Conservation (phyloP, 139 green algal genomes). For the Coelastrella sp. region DNA sequence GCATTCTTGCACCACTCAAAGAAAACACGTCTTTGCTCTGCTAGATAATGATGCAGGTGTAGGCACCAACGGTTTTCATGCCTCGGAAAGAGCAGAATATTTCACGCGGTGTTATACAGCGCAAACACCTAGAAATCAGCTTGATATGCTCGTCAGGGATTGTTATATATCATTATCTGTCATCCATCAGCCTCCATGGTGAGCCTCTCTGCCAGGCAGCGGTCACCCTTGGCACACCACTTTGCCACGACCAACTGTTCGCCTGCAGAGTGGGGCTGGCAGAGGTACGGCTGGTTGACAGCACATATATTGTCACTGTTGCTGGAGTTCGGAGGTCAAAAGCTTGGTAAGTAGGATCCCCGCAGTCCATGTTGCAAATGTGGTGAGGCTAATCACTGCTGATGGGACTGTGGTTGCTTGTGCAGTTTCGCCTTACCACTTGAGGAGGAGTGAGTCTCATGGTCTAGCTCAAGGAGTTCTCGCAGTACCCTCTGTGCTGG, state of each 20-base stretch:
- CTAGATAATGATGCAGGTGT: too few relatives aligned
- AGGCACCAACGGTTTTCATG: too few relatives aligned
- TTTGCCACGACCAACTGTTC: background rate
- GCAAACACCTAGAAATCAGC: conserved; percentile 11
- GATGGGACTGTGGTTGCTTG: background rate
- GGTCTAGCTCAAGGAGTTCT: conserved; percentile 50
- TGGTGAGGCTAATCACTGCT: background rate
- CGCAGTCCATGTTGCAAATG: background rate
- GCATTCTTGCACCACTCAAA: too few relatives aligned
- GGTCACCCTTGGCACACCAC: background rate
- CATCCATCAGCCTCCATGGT: too few relatives aligned
- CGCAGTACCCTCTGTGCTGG: conserved; percentile 54
- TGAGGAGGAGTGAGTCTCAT: conserved; percentile 46
- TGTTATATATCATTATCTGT: background rate
- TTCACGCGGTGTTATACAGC: background rate
- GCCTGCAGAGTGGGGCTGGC: conserved; percentile 3
- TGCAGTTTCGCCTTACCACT: conserved; percentile 33
- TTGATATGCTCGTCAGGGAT: background rate
- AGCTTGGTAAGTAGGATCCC: background rate
- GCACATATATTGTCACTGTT: background rate
- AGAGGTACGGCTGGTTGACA: background rate
- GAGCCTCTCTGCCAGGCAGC: too few relatives aligned
- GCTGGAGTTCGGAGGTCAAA: background rate
- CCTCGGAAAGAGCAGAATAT: too few relatives aligned
- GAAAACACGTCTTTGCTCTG: too few relatives aligned